Evolutionary conservation across 495 filamentous ascomycete genomes (phyloP).

Genomic region (Pseudevernia furfuracea): DNA sequence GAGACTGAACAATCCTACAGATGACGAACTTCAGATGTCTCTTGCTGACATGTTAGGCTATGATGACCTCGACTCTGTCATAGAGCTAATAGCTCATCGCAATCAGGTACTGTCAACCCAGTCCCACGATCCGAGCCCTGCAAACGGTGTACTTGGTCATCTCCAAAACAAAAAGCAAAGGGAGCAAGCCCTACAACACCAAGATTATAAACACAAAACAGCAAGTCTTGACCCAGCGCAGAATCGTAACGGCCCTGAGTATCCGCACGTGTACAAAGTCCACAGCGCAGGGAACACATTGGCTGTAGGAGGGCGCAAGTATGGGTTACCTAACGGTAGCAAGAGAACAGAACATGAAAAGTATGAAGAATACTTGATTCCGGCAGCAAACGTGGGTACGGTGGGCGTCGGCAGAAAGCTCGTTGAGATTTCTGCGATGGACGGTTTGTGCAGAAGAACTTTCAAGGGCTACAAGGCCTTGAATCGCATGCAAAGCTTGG

Average conservation of each 20-base stretch:
- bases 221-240: constrained; percentile 55
- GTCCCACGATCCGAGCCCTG: constrained; percentile 28
- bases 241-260: constrained; percentile 55
- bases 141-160: constrained; percentile 47
- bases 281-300: constrained; percentile 78
- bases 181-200: constrained; percentile 61
- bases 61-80: constrained; percentile 83
- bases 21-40: constrained; percentile 79
- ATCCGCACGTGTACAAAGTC: constrained; percentile 86
- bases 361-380: constrained; percentile 83
- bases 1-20: constrained; percentile 26
- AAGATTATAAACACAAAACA: constrained; percentile 77
- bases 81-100: constrained; percentile 70
- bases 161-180: constrained; percentile 70
- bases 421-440: constrained; percentile 70
- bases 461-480: constrained; percentile 90
- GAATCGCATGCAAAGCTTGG: constrained; percentile 96
- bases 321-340: constrained; percentile 62
- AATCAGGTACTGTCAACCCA: constrained; percentile 46
- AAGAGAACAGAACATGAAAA: constrained; percentile 54
- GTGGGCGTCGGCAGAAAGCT: constrained; percentile 64
- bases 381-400: constrained; percentile 70
- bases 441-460: constrained; percentile 81
- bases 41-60: constrained; percentile 90
- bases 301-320: constrained; percentile 65